phyloP scores from a whole-genome alignment of 2,329 filamentous ascomycete genomes.

The Fusarium neocosmosporiellum region DNA sequence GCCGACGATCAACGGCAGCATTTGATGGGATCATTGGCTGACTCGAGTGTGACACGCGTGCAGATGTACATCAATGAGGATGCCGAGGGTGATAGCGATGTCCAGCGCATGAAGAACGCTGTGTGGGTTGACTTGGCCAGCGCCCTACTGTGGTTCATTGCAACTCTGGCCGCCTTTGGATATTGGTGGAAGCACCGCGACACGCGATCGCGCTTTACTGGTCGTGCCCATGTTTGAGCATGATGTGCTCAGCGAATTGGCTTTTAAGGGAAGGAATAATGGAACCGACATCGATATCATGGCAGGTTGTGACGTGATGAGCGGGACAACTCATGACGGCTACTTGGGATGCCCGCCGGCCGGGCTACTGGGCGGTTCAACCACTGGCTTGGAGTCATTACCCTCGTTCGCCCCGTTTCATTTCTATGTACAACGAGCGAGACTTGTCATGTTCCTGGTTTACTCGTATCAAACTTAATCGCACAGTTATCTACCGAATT shows the following conservation, averaged over 20 bases:
- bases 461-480: constrained; percentile 19
- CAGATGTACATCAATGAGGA: constrained; percentile 79
- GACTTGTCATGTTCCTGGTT: constrained; percentile 21
- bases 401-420: constrained; percentile 9
- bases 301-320: background rate
- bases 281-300: background rate
- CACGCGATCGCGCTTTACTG: constrained; percentile 66
- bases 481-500: constrained; percentile 12
- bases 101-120: constrained; percentile 84
- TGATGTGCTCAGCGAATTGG: background rate
- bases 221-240: constrained; percentile 64
- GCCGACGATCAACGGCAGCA: constrained; percentile 3
- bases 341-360: constrained; percentile 20
- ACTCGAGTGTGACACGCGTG: constrained; percentile 13
- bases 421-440: constrained; percentile 1
- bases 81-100: constrained; percentile 69
- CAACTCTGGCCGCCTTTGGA: constrained; percentile 63
- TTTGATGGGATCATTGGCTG: constrained; percentile 15
- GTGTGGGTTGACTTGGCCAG: constrained; percentile 85
- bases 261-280: constrained; percentile 6
- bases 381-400: constrained; percentile 10
- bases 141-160: constrained; percentile 80
- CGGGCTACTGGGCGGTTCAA: constrained; percentile 16
- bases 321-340: constrained; percentile 8
- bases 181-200: constrained; percentile 71